Evolutionary conservation across 768 basidiomycete species (phyloP).

Genomic region (Mycena sanguinolenta): DNA sequence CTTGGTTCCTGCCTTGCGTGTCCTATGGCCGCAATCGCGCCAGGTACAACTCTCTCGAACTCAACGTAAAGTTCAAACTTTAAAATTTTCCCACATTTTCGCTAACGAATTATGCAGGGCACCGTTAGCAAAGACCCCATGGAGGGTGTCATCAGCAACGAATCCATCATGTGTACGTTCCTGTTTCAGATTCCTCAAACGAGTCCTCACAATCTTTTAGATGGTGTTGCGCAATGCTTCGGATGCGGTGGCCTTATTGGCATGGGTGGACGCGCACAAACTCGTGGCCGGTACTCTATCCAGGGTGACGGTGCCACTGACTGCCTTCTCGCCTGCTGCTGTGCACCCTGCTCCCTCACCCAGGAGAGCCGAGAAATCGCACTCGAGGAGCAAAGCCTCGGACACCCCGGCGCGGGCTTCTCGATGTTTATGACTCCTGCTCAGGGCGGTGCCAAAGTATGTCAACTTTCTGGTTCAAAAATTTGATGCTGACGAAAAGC

Average conservation of each 20-base stretch:
- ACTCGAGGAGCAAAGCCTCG: slow-evolving; percentile 52
- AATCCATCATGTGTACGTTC: slow-evolving; percentile 32
- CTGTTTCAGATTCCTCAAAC: not conserved
- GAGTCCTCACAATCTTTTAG: slow-evolving; percentile 4
- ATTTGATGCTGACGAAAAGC: not conserved
- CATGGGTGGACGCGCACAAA: slow-evolving; percentile 31
- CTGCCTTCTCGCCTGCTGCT: slow-evolving; percentile 50
- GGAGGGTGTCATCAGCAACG: slow-evolving; percentile 37
- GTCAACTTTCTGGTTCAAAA: not conserved
- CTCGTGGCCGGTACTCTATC: slow-evolving; percentile 50
- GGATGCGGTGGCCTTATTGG: slow-evolving; percentile 35
- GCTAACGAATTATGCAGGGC: slow-evolving; percentile 21
- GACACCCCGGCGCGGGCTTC: slow-evolving; percentile 36
- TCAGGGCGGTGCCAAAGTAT: slow-evolving; percentile 27
- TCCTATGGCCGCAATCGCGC: slow-evolving; percentile 37
- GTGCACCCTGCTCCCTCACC: slow-evolving; percentile 54
- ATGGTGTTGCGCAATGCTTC: slow-evolving; percentile 34
- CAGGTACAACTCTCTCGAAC: slow-evolving; percentile 35
- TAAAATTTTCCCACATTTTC: not conserved
- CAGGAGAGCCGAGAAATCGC: slow-evolving; percentile 57
- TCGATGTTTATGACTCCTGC: slow-evolving; percentile 36
- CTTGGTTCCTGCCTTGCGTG: slow-evolving; percentile 39
- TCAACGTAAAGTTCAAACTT: not conserved
- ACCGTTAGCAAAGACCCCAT: slow-evolving; percentile 37
- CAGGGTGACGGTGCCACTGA: slow-evolving; percentile 49